phyloP scores from a whole-genome alignment of 116 monocot genomes.

The Iris pallida region DNA sequence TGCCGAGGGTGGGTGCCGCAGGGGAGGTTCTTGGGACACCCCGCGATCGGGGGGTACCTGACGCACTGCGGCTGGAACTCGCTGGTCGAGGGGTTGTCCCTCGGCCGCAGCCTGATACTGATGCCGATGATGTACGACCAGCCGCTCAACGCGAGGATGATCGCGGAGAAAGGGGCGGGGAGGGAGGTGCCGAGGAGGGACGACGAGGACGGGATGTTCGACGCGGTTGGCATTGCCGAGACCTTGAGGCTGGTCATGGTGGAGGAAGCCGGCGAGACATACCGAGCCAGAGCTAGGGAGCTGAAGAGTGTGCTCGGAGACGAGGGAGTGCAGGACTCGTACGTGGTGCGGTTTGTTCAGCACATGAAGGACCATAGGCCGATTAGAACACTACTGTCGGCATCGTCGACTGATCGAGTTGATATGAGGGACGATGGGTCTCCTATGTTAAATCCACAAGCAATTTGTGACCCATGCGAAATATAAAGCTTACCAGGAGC shows the following conservation, averaged over 20 bases:
- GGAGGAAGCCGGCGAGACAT: too few relatives aligned
- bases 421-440: too few relatives aligned
- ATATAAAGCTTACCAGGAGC: too few relatives aligned
- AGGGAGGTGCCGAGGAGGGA: constrained; percentile 28
- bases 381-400: too few relatives aligned
- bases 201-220: constrained; percentile 36
- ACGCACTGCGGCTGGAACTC: constrained; percentile 42
- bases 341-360: neutral
- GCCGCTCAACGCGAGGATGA: constrained; percentile 23
- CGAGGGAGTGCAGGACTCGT: too few relatives aligned
- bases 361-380: neutral
- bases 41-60: constrained; percentile 30
- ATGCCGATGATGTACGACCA: constrained; percentile 33
- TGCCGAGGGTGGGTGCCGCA: constrained; percentile 21
- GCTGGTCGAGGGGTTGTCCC: constrained; percentile 18
- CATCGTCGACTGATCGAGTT: too few relatives aligned
- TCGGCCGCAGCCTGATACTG: constrained; percentile 18
- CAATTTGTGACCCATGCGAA: too few relatives aligned
- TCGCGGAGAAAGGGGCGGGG: constrained; percentile 19
- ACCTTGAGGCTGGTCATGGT: too few relatives aligned
- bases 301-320: too few relatives aligned
- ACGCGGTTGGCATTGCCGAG: neutral
- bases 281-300: too few relatives aligned
- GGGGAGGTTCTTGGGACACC: constrained; percentile 18
- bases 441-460: too few relatives aligned